Evolutionary conservation across 345 rosid genomes (phyloP), one percentile per base, ranked within the genome.

Genomic region (Salix viminalis): DNA sequence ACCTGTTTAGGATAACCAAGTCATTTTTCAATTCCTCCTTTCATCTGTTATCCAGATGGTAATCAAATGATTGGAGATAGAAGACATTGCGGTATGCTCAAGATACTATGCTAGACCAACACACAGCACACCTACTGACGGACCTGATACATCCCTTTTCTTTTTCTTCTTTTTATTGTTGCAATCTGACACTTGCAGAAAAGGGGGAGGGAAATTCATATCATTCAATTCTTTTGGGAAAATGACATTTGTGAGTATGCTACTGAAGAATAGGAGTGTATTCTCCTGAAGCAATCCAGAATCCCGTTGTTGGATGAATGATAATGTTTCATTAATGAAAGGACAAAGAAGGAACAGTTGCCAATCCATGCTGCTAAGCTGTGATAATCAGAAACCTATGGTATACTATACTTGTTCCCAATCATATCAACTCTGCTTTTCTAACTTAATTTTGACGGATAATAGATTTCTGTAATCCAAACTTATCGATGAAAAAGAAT

Each of bases 1-100:
- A 68, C 50, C 86, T 61, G 80, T 79, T 39, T 86, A 70, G 84
- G 69, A 48, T 60, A 58, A 26, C 13, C 12, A 58, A 18, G 7
- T 54, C 39, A 50, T 70, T 54, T 42, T 36, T 7, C 54, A 16
- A 42, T 68, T 41, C 74, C 70, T 58, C 23, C 76, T 75, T 66
- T 44, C 41, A 39, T 77, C 30, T 37, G 58, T 18, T 42, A 56
- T 62, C 74, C 42, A 76, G 9, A 69, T 52, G 34, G 14, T 48
- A 50, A 16, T 28, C 69, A 65, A 41, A 68, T 12, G 34, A 78
- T 7, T 7, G 80, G 41, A 64, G 54, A 71, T 71, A 34, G 32
- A 34, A 79, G 48, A 58, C 65, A 65, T 30, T 74, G 10, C 52
- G 61, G 16, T 24, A 56, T 71, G 67, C 21, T 46, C 15, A 65